Percentiles rank a stretch among this genome's conserved stretches.
Evolutionary conservation across 2,329 filamentous ascomycete genomes (phyloP).

Genomic region (Epichloe festucae): DNA sequence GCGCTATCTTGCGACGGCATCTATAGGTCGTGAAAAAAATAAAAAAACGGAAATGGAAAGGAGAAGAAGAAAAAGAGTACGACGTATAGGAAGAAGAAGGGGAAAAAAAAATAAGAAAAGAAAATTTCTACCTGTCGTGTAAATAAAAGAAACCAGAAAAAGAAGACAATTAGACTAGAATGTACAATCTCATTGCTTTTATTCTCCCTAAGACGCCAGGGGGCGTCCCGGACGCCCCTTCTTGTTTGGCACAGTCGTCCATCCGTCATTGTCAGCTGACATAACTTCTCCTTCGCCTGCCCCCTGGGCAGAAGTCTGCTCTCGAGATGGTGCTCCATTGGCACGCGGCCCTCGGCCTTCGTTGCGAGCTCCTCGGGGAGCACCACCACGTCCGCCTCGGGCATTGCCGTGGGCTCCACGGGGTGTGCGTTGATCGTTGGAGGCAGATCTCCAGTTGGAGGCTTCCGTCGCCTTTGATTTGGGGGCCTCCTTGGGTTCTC

Average conservation of each 20-base stretch:
- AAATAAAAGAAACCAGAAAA: not conserved
- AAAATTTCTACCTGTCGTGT: slow-evolving; percentile 9
- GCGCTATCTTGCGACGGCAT: slow-evolving; percentile 19
- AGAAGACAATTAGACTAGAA: slow-evolving; percentile 10
- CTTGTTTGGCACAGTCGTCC: slow-evolving; percentile 41
- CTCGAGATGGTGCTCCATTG: slow-evolving; percentile 30
- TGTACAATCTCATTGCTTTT: slow-evolving; percentile 21
- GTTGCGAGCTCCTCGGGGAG: slow-evolving; percentile 29
- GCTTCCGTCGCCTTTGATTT: slow-evolving; percentile 45
- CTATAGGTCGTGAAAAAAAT: slow-evolving; percentile 18
- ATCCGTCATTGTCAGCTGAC: slow-evolving; percentile 45
- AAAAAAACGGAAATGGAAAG: not conserved
- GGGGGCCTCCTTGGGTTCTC: slow-evolving; percentile 30
- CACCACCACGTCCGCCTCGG: slow-evolving; percentile 20
- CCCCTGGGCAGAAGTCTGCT: slow-evolving; percentile 22
- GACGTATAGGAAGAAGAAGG: slow-evolving; percentile 7
- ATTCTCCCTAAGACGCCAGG: slow-evolving; percentile 11
- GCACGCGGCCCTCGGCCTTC: slow-evolving; percentile 31
- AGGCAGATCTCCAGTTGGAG: slow-evolving; percentile 46
- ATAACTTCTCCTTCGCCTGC: slow-evolving; percentile 18
- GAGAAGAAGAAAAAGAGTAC: not conserved
- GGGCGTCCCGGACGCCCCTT: slow-evolving; percentile 24
- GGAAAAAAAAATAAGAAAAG: slow-evolving; percentile 16
- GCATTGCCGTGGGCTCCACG: slow-evolving; percentile 29
- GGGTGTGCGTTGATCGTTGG: slow-evolving; percentile 33